These are phyloP conservation scores for Daldinia sp. DNA, from an alignment of 2,329 filamentous ascomycete genomes.

Conservation along the genomic window DNA sequence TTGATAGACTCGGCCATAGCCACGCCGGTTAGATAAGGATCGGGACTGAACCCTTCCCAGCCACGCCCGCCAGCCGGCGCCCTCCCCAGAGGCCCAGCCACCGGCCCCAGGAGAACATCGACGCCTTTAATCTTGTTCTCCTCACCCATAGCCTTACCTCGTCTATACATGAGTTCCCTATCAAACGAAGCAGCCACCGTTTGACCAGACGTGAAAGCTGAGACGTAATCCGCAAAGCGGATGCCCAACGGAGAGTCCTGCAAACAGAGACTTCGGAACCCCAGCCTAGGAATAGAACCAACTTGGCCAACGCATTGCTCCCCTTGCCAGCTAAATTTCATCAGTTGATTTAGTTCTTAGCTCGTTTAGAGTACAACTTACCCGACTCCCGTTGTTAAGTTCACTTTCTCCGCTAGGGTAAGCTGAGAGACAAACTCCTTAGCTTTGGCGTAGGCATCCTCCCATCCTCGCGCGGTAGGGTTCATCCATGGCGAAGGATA, in stretches of 20 bases:
- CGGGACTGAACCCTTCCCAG: slow-evolving; percentile 77
- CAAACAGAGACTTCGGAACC: slow-evolving; percentile 78
- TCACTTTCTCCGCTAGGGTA: slow-evolving; percentile 90
- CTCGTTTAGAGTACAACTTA: slow-evolving; percentile 51
- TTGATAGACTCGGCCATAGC: slow-evolving; percentile 77
- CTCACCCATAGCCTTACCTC: slow-evolving; percentile 75
- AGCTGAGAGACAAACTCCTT: slow-evolving; percentile 82
- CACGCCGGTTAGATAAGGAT: slow-evolving; percentile 77
- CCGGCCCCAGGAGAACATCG: slow-evolving; percentile 77
- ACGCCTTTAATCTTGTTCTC: slow-evolving; percentile 78
- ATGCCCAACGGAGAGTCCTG: slow-evolving; percentile 87
- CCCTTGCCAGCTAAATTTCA: slow-evolving; percentile 63
- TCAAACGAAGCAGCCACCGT: slow-evolving; percentile 88
- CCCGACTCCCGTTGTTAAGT: slow-evolving; percentile 90
- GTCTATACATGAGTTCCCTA: slow-evolving; percentile 72
- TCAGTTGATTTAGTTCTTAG: neutral
- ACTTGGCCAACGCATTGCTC: slow-evolving; percentile 81
- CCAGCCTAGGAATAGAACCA: slow-evolving; percentile 74
- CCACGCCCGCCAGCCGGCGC: slow-evolving; percentile 73
- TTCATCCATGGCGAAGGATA: slow-evolving; percentile 92
- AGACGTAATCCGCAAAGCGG: slow-evolving; percentile 79
- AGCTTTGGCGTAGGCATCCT: slow-evolving; percentile 77
- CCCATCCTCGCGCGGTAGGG: slow-evolving; percentile 75
- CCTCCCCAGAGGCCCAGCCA: slow-evolving; percentile 75
- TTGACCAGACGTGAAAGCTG: slow-evolving; percentile 80